Evolutionary conservation across 2,329 filamentous ascomycete genomes (phyloP), one percentile per base, ranked within the genome.

Genomic region (Microdochium bolleyi): DNA sequence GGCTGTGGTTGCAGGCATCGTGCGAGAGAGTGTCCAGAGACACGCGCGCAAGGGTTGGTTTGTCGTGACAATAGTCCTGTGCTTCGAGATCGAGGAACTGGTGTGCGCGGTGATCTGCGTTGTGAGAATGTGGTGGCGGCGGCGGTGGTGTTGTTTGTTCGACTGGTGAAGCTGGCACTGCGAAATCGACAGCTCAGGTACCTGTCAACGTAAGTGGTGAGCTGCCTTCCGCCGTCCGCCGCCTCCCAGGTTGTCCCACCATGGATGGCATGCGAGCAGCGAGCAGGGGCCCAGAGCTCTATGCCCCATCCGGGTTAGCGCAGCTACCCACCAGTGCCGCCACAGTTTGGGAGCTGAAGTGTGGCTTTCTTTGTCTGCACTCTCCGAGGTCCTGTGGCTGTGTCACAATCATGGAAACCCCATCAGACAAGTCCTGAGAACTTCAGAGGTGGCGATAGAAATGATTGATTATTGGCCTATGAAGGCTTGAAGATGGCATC

Each of bases 1-100:
- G 72, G 92, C 90, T 69, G 92, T 96, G 60, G 92, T 97, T 72
- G 92, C 86, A 74, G 92, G 92, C 92, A 97, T 97, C 70, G 67
- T 83, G 72, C 24, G 48, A 30, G 22, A 21, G 24, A 10, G 48
- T 25, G 24, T 49, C 22, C 14, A 14, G n/a, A 22, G 27, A 50
- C 21, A 50, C 24, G 5, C 14, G 14, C 22, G 27, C 7, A 3
- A 30, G 24, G 21, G 16, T 30, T 21, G 49, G 21, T n/a, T 21
- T 16, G 27, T 14, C 24, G 49, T n/a, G 10, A 49, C 21, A 24
- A 24, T n/a, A 46, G 22, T 9, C 22, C 22, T 46, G 41, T 5
- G n/a, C 5, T 9, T 46, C 27, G 52, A 58, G 56, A 58, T 52
- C 48, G 34, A 27, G 50, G 22, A 32, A 49, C 49, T 51, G 49